Conservation (phyloP, 768 basidiomycete species). For the Pulveroboletus sp. region DNA sequence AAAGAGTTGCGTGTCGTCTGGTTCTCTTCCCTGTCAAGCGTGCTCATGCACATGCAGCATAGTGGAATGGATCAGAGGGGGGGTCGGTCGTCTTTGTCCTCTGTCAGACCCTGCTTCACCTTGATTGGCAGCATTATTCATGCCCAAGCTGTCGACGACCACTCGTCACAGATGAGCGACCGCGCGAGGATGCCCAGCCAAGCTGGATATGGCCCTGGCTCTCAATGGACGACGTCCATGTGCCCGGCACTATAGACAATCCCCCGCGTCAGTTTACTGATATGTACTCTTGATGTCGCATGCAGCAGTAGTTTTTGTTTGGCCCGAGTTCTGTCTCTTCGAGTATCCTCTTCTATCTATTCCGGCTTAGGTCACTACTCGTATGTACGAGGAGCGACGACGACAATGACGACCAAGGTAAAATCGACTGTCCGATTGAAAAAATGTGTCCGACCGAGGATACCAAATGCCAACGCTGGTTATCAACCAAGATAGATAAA, state of each 20-base stretch:
- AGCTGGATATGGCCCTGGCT: slow-evolving; percentile 24
- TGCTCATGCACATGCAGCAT: slow-evolving; percentile 43
- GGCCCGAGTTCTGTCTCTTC: slow-evolving; percentile 11
- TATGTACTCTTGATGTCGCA: slow-evolving; percentile 51
- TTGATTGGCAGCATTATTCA: slow-evolving; percentile 46
- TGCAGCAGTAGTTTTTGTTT: slow-evolving; percentile 6
- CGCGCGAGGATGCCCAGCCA: slow-evolving; percentile 7
- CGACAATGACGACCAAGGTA: slow-evolving; percentile 13
- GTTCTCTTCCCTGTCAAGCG: slow-evolving; percentile 1
- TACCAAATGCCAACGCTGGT: slow-evolving; percentile 15
- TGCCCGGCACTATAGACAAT: slow-evolving; percentile 9
- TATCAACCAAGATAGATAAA: slow-evolving; percentile 32
- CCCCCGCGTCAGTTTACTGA: slow-evolving; percentile 38
- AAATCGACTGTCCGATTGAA: slow-evolving; percentile 22
- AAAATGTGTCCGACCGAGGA: slow-evolving; percentile 3
- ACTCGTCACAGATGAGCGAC: slow-evolving; percentile 31
- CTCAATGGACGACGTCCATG: slow-evolving; percentile 11
- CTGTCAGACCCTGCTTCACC: slow-evolving; percentile 6
- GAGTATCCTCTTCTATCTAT: slow-evolving; percentile 24
- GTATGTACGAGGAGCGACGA: slow-evolving; percentile 10
- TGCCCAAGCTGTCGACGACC: slow-evolving; percentile 62
- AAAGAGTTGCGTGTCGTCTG: slow-evolving; percentile 55
- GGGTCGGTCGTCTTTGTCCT: slow-evolving; percentile 37
- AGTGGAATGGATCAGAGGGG: slow-evolving; percentile 55
- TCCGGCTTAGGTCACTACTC: slow-evolving; percentile 14